Percentiles rank a stretch among this genome's conserved stretches.
These are phyloP conservation scores for Lecanicillium sp. DNA, from an alignment of 2,329 filamentous ascomycete species.

Conservation along the genomic window DNA sequence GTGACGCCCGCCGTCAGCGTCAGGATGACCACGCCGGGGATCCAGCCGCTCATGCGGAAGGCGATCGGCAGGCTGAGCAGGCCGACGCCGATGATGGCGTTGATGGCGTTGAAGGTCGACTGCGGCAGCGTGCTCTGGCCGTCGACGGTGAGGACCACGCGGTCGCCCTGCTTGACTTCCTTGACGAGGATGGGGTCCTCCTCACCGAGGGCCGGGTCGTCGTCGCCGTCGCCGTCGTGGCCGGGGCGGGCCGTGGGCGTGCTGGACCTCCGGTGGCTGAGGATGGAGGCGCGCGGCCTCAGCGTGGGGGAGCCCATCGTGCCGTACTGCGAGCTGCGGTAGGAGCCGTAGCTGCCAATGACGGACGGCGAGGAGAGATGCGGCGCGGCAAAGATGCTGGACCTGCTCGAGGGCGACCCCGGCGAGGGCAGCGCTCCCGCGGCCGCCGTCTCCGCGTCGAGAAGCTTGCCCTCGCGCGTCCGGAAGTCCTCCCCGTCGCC, in stretches of 20 bases:
- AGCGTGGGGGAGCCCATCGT: constrained; percentile 36
- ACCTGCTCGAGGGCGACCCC: constrained; percentile 22
- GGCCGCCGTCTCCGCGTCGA: constrained; percentile 37
- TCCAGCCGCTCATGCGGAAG: constrained; percentile 81
- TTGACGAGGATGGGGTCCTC: constrained; percentile 77
- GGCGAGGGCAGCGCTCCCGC: constrained; percentile 17
- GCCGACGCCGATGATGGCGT: constrained; percentile 85
- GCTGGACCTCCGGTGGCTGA: constrained; percentile 32
- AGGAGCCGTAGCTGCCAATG: constrained; percentile 63
- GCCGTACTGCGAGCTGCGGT: constrained; percentile 44
- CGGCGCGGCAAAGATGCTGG: constrained; percentile 51
- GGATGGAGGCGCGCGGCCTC: constrained; percentile 38
- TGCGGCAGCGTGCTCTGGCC: constrained; percentile 94
- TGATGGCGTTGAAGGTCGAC: constrained; percentile 94
- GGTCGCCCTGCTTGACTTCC: constrained; percentile 82
- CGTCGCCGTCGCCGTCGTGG: constrained; percentile 21
- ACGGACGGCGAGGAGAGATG: constrained; percentile 63
- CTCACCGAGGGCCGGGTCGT: constrained; percentile 46
- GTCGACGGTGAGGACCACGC: constrained; percentile 75
- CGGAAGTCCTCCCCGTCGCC: constrained; percentile 27
- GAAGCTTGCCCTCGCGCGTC: constrained; percentile 43
- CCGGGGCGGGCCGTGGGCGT: no score
- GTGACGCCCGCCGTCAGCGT: constrained; percentile 69
- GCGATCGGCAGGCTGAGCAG: constrained; percentile 84
- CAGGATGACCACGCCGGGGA: constrained; percentile 72